Evolutionary conservation across 768 basidiomycete genomes (phyloP).

Genomic region (Agaricus sinodeliciosus): DNA sequence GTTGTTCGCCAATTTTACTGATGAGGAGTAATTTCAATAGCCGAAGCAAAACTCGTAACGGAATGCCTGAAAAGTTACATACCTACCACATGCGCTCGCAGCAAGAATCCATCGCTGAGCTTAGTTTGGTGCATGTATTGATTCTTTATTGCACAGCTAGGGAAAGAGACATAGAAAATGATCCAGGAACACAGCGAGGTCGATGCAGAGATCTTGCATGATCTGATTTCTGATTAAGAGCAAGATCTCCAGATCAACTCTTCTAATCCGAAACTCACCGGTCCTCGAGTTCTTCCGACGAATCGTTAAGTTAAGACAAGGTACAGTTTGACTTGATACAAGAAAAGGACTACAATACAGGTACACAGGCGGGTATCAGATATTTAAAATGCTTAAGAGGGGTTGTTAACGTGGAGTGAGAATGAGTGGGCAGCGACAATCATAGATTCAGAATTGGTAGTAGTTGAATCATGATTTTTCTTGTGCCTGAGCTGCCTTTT

Average conservation of each 20-base stretch:
- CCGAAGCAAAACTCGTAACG: too few relatives aligned
- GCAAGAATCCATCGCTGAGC: not conserved
- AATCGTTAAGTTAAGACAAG: conserved; percentile 1
- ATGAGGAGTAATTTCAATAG: too few relatives aligned
- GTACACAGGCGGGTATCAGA: conserved; percentile 4
- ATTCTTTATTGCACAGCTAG: not conserved
- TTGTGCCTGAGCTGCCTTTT: conserved; percentile 16
- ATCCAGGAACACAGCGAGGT: conserved; percentile 2
- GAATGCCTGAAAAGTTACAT: too few relatives aligned
- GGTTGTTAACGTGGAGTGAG: not conserved
- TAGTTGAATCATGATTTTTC: conserved; percentile 10
- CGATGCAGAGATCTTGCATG: not conserved
- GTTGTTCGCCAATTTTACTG: too few relatives aligned
- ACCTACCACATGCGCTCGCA: too few relatives aligned
- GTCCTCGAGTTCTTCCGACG: conserved; percentile 5
- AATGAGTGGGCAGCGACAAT: not conserved
- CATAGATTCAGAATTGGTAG: not conserved
- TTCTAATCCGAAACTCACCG: not conserved
- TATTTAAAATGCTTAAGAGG: not conserved
- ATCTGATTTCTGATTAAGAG: not conserved
- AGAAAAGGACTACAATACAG: conserved; percentile 4
- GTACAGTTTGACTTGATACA: conserved; percentile 4
- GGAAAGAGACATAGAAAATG: conserved; percentile 1
- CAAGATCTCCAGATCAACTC: conserved; percentile 7
- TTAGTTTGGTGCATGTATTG: not conserved